Evolutionary conservation across 1,284 basidiomycete genomes (phyloP), one percentile per base, ranked within the genome.

Genomic region (Ustilago esculenta): DNA sequence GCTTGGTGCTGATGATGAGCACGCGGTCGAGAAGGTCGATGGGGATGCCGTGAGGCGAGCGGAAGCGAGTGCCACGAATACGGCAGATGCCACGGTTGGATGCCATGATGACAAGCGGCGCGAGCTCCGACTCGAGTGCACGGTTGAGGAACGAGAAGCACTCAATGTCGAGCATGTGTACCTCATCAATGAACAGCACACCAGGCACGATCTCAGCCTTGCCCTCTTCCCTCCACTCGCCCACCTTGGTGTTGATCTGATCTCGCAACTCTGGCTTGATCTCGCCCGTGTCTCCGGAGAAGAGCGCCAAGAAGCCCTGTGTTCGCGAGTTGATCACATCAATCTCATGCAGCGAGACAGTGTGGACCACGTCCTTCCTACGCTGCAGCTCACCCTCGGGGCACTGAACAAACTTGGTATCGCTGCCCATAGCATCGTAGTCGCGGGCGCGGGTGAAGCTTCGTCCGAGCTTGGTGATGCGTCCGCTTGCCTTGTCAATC

Each of bases 81-180:
- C 92, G 88, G 8, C 94, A 89, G 87, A 94, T 92, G 12, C 95
- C 95, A 17, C 95, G 87, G 83, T 98, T 98, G 35, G 92, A 94
- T 1, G 95, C 95, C 94, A 98, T 98, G 80, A 98, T 93, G 36
- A 98, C 95, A 46, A 98, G 85, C 0, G 95, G 95, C 1, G 94
- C 90, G 4, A 98, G 86, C 71, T 96, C 94, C 67, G 90, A 90
- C 82, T 98, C 95, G 42, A 98, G 86, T 5, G 95, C 95, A 37
- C 95, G 88, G 83, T 98, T 98, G 65, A 98, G 86, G 87, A 95
- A 98, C 8, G 94, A 96, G 86, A 98, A 98, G 82, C 95, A 98
- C 83, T 98, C 95, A 69, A 98, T 96, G 83, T 98, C 95, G 68
- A 98, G 89, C 95, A 98, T 98, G 85, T 98, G 96, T 15, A 97